Percentiles rank a stretch among this genome's conserved stretches.
phyloP scores from a whole-genome alignment of 2,329 filamentous ascomycete genomes.

The Colletotrichum magnum region DNA sequence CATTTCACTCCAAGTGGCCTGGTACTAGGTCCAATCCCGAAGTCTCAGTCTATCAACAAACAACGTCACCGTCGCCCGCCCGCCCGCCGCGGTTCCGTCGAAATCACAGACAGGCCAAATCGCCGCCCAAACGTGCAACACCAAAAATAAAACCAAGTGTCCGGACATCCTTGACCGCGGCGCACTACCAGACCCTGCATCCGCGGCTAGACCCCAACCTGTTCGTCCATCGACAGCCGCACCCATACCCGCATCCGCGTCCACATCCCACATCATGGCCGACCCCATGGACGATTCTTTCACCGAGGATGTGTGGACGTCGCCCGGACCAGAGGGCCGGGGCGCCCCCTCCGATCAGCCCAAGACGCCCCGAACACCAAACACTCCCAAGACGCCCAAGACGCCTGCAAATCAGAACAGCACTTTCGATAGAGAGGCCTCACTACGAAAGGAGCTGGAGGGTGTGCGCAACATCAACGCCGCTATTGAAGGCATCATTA shows the following conservation, averaged over 20 bases:
- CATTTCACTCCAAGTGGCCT: conserved; percentile 31
- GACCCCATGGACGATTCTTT: conserved; percentile 62
- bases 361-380: conserved; percentile 64
- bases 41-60: conserved; percentile 38
- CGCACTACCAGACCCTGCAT: conserved; percentile 11
- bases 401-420: conserved; percentile 53
- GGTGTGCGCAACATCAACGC: conserved; percentile 89
- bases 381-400: conserved; percentile 61
- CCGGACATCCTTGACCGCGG: neutral
- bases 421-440: conserved; percentile 78
- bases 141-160: neutral
- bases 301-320: conserved; percentile 63
- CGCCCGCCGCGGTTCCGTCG: conserved; percentile 25
- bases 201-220: conserved; percentile 11
- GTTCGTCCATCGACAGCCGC: neutral
- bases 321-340: conserved; percentile 53
- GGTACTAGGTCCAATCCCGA: conserved; percentile 30
- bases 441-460: conserved; percentile 83
- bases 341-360: conserved; percentile 53
- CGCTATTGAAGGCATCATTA: conserved; percentile 84
- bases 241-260: neutral
- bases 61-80: conserved; percentile 35
- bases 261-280: conserved; percentile 53
- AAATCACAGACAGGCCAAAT: conserved; percentile 8
- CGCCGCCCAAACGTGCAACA: neutral